These are phyloP conservation scores for Termitomyces eurrhizus DNA, from an alignment of 768 basidiomycete genomes.

Conservation along the genomic window DNA sequence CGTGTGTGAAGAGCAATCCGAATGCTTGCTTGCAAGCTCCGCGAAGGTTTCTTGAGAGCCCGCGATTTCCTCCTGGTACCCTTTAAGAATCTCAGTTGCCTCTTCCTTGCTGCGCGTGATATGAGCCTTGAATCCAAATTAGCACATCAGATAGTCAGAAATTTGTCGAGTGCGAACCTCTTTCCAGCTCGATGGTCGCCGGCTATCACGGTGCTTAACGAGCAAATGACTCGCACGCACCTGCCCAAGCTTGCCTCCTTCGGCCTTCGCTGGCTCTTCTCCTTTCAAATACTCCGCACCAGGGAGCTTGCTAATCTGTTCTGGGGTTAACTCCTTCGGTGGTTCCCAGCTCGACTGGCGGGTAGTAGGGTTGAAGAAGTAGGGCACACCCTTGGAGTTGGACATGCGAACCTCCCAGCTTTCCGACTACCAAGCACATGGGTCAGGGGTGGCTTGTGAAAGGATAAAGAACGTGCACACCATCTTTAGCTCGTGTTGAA, in stretches of 20 bases:
- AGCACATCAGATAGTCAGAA: not conserved
- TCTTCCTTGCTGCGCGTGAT: slow-evolving; percentile 89
- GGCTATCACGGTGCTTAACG: slow-evolving; percentile 83
- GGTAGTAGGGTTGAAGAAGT: slow-evolving; percentile 80
- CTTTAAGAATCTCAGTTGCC: slow-evolving; percentile 74
- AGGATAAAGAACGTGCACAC: not conserved
- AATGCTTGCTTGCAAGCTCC: slow-evolving; percentile 69
- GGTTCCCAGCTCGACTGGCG: slow-evolving; percentile 77
- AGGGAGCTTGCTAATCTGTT: slow-evolving; percentile 58
- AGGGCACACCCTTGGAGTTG: slow-evolving; percentile 69
- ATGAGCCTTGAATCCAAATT: slow-evolving; percentile 40
- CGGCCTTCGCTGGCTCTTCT: not conserved
- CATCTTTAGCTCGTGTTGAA: not conserved
- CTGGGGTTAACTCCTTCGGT: slow-evolving; percentile 57
- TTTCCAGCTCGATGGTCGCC: slow-evolving; percentile 81
- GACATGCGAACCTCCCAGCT: slow-evolving; percentile 89
- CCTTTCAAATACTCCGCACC: slow-evolving; percentile 52
- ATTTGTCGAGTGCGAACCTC: slow-evolving; percentile 45
- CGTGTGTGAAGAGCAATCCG: slow-evolving; percentile 86
- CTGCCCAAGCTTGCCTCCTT: slow-evolving; percentile 36
- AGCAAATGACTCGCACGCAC: slow-evolving; percentile 95
- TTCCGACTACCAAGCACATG: not conserved
- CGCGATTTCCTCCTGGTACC: slow-evolving; percentile 60
- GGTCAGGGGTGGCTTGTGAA: not conserved
- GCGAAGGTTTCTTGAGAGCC: slow-evolving; percentile 61